Evolutionary conservation across 129 eudicot genomes (phyloP).

Genomic region (Tagetes patula): DNA sequence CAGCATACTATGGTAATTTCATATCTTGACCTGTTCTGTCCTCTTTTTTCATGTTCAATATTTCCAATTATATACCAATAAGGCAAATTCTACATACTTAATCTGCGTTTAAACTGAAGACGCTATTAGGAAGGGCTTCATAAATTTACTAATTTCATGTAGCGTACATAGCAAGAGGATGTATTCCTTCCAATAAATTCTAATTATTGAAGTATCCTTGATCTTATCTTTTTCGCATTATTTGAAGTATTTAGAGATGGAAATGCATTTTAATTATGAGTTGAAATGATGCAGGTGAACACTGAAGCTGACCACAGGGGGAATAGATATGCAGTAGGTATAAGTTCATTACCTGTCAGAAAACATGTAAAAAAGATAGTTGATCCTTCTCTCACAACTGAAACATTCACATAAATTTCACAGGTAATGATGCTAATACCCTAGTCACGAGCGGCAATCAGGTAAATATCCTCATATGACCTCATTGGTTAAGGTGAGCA

Average conservation of each 20-base stretch:
- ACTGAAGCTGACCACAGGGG: conserved; percentile 21
- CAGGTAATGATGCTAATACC: conserved; percentile 34
- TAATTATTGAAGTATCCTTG: background rate
- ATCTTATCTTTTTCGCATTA: conserved; percentile 13
- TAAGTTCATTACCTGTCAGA: conserved; percentile 8
- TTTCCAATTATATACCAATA: background rate
- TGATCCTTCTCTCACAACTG: conserved; percentile 7
- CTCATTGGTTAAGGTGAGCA: conserved; percentile 3
- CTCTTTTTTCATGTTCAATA: background rate
- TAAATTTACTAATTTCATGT: background rate
- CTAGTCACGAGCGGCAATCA: conserved; percentile 17
- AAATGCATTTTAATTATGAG: conserved; percentile 1
- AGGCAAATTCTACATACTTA: background rate
- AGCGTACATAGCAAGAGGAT: conserved; percentile 16
- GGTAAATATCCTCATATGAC: conserved; percentile 32
- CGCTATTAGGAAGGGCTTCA: background rate
- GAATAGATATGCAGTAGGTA: conserved; percentile 14
- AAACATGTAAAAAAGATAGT: conserved; percentile 1
- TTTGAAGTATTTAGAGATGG: background rate
- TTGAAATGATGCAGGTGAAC: conserved; percentile 25
- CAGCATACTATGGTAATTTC: conserved; percentile 40
- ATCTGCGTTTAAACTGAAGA: background rate
- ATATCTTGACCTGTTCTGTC: background rate
- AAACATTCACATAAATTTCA: conserved; percentile 18
- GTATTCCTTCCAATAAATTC: conserved; percentile 2